Conservation (phyloP, 148 eudicot species). For the Fagopyrum homotropicum region DNA sequence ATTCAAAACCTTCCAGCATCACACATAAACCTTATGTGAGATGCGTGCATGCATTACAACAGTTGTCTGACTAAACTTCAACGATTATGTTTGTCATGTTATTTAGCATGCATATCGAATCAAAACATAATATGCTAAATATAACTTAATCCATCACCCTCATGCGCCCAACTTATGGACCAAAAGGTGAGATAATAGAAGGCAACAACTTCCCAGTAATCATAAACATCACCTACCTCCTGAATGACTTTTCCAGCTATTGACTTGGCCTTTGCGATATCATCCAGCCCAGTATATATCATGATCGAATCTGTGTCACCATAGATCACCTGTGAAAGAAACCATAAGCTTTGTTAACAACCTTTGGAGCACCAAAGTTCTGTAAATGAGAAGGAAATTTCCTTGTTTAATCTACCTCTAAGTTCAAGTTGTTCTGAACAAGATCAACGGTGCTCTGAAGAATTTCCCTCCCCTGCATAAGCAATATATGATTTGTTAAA, state of each 20-base stretch:
- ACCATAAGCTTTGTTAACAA: slow-evolving; percentile 5
- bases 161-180: too few species aligned
- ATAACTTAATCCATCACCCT: too few species aligned
- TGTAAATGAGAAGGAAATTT: not conserved
- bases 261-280: slow-evolving; percentile 62
- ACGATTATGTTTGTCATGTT: not conserved
- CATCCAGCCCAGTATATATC: slow-evolving; percentile 98
- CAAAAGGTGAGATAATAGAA: not conserved
- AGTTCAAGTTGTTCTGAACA: slow-evolving; percentile 75
- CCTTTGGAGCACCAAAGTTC: not conserved
- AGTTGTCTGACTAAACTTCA: not conserved
- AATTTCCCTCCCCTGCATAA: slow-evolving; percentile 89
- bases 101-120: not conserved
- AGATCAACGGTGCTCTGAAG: slow-evolving; percentile 93
- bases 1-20: not conserved
- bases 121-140: too few species aligned
- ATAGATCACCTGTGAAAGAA: slow-evolving; percentile 71
- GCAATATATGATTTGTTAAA: slow-evolving; percentile 12
- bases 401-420: slow-evolving; percentile 50
- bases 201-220: not conserved
- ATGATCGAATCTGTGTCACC: slow-evolving; percentile 99
- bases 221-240: slow-evolving; percentile 46
- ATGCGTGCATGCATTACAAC: not conserved
- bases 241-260: slow-evolving; percentile 79
- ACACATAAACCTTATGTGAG: not conserved